A percentile compares a stretch with the other conserved stretches of the same genome.
Conservation (phyloP, 176 grass and related monocot genomes). For the Triticum dicoccoides region DNA sequence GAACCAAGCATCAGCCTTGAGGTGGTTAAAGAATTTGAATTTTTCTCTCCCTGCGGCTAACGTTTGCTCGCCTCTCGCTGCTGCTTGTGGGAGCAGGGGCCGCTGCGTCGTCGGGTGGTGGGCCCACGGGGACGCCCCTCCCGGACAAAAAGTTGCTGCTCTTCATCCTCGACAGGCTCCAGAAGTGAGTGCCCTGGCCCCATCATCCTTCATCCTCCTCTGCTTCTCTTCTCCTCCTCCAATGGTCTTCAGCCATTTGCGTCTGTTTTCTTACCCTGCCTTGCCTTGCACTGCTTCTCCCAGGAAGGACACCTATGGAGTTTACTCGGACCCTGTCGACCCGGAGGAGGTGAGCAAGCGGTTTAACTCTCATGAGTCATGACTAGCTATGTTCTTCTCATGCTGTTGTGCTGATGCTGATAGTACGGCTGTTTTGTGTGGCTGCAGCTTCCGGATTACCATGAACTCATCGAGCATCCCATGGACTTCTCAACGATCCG, state of each 20-base stretch:
- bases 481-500: conserved; percentile 76
- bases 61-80: conserved; percentile 25
- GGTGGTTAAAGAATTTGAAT: conserved; percentile 49
- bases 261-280: not conserved
- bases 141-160: conserved; percentile 68
- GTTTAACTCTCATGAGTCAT: not conserved
- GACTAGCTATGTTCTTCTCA: not conserved
- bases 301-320: conserved; percentile 77
- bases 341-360: conserved; percentile 54
- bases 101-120: conserved; percentile 46
- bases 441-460: conserved; percentile 74
- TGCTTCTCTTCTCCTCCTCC: conserved; percentile 6
- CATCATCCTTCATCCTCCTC: conserved; percentile 37
- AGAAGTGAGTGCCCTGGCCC: conserved; percentile 66
- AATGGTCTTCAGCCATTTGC: conserved; percentile 12
- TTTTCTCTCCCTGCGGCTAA: conserved; percentile 23
- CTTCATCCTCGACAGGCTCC: conserved; percentile 71
- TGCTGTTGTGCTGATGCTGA: not conserved
- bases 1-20: conserved; percentile 46
- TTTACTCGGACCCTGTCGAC: conserved; percentile 70
- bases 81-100: conserved; percentile 46
- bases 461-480: conserved; percentile 55
- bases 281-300: conserved; percentile 23
- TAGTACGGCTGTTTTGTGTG: not conserved
- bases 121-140: conserved; percentile 53